phyloP scores from a whole-genome alignment of 2,329 filamentous ascomycete genomes.

The Colletotrichum higginsianum region DNA sequence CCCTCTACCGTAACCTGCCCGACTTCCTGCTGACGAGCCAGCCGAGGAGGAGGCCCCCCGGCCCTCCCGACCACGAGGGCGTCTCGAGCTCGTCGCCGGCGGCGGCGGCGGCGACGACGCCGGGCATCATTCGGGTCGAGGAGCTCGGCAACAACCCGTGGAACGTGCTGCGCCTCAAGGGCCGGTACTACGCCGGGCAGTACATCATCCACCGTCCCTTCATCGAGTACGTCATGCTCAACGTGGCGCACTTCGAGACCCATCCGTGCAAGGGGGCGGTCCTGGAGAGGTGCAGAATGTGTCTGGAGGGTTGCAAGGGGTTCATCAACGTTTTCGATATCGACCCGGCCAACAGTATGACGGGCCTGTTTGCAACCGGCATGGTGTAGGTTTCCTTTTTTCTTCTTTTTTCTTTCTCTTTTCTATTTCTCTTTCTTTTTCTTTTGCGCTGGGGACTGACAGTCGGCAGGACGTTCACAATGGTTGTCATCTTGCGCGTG shows the following conservation, averaged over 20 bases:
- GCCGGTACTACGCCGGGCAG: constrained; percentile 49
- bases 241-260: constrained; percentile 44
- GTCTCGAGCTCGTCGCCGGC: constrained; percentile 3
- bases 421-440: too few relatives aligned
- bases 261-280: constrained; percentile 47
- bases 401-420: too few relatives aligned
- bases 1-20: constrained; percentile 49
- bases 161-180: constrained; percentile 49
- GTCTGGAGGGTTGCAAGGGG: constrained; percentile 47
- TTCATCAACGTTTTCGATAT: constrained; percentile 50
- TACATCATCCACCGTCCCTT: constrained; percentile 52
- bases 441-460: neutral
- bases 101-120: constrained; percentile 9
- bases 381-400: constrained; percentile 48
- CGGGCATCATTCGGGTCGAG: constrained; percentile 35
- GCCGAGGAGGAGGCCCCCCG: neutral
- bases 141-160: constrained; percentile 49
- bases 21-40: constrained; percentile 45
- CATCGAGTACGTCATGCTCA: constrained; percentile 49
- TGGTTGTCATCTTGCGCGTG: constrained; percentile 46
- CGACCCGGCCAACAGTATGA: constrained; percentile 46
- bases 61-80: neutral
- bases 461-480: constrained; percentile 46
- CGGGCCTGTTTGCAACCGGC: constrained; percentile 48
- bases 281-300: constrained; percentile 45